These are phyloP conservation scores for Boletus semigastroideus DNA, from an alignment of 1,284 basidiomycete species.

Conservation along the genomic window DNA sequence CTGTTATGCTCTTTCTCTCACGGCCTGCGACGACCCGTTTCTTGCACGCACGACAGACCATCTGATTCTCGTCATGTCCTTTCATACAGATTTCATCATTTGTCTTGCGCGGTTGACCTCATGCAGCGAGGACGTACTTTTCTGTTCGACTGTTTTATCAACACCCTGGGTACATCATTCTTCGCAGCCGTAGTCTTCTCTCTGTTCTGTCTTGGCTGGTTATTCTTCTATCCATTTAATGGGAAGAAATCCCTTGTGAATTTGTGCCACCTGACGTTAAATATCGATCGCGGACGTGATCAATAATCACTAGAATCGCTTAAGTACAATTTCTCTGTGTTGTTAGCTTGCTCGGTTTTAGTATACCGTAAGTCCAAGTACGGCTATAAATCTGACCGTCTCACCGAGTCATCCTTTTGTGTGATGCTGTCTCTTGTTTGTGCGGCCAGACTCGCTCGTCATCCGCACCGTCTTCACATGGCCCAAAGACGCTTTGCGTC, in stretches of 20 bases:
- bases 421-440: conserved; percentile 42
- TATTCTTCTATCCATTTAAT: conserved; percentile 34
- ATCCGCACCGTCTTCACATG: background rate
- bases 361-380: background rate
- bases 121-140: conserved; percentile 18
- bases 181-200: conserved; percentile 18
- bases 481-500: conserved; percentile 50
- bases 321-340: too few species aligned
- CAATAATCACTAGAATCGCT: conserved; percentile 18
- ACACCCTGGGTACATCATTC: conserved; percentile 14
- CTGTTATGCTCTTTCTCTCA: conserved; percentile 37
- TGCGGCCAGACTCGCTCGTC: conserved; percentile 20
- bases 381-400: conserved; percentile 1
- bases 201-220: conserved; percentile 13
- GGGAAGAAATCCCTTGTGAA: conserved; percentile 32
- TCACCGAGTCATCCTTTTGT: background rate
- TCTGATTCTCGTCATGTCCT: conserved; percentile 33
- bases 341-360: too few species aligned
- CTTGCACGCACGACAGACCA: conserved; percentile 38
- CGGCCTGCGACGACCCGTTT: conserved; percentile 33
- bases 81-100: conserved; percentile 12
- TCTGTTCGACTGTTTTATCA: conserved; percentile 14
- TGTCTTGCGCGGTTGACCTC: conserved; percentile 24
- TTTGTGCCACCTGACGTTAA: conserved; percentile 17
- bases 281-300: conserved; percentile 11